These are phyloP conservation scores for Wallacemonas rigidus DNA, from an alignment of 208 protist species.

Conservation along the genomic window DNA sequence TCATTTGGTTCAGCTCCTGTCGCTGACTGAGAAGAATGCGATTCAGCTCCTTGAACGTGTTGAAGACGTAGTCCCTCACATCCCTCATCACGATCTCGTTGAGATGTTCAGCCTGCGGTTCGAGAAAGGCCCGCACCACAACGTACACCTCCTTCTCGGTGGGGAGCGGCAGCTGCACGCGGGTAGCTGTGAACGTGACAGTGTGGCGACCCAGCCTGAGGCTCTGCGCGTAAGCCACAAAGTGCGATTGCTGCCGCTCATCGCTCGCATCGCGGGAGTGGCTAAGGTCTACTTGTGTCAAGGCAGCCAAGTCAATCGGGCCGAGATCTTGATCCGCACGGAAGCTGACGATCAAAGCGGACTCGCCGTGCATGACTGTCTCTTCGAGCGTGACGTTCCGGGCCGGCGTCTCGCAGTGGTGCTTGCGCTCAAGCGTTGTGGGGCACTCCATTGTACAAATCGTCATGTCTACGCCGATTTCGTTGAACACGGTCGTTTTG, in stretches of 20 bases:
- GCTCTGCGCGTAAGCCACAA: constrained; percentile 7
- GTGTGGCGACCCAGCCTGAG: constrained; percentile 13
- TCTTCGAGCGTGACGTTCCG: constrained; percentile 11
- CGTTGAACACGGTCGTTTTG: constrained; percentile 11
- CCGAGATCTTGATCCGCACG: constrained; percentile 12
- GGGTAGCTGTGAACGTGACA: constrained; percentile 30
- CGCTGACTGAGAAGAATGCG: constrained; percentile 3
- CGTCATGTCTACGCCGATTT: constrained; percentile 19
- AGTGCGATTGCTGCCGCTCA: constrained; percentile 3
- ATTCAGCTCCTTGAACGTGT: constrained; percentile 13
- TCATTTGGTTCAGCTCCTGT: constrained; percentile 29
- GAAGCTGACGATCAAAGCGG: constrained; percentile 6
- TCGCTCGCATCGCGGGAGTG: not conserved
- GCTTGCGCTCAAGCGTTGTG: not conserved
- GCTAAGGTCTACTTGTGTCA: constrained; percentile 10
- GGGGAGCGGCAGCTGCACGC: constrained; percentile 22
- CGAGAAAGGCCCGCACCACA: constrained; percentile 25
- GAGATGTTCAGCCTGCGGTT: constrained; percentile 22
- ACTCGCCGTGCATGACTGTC: not conserved
- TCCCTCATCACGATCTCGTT: constrained; percentile 23
- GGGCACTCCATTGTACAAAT: not conserved
- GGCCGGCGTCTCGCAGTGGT: not conserved
- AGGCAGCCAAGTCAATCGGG: not conserved
- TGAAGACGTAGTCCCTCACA: constrained; percentile 31
- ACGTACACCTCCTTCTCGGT: constrained; percentile 32